Base-by-base conservation (phyloP, 305 asterid genomes). In the Solanum chacoense region DNA sequence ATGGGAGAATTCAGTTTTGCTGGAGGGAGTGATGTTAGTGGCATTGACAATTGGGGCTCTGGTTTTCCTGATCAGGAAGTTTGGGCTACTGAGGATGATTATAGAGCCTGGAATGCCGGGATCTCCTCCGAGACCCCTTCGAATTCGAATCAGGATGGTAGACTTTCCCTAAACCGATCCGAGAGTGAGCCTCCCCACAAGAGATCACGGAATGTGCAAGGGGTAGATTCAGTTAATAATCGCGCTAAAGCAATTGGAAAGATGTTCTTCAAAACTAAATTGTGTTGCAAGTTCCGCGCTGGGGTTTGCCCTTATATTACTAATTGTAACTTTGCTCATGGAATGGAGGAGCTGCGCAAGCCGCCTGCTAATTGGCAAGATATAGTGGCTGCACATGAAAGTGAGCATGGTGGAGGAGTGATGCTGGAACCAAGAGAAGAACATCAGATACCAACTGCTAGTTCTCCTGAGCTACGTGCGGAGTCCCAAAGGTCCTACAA, bases 291-390 rank as follows among this genome's bases (percentile, higher is more conserved):
- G 86, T 89, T 90, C 80, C 89, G 88, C 7, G 90, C 88, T 55
- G 91, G 91, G 45, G 85, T 88, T 11, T 90, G 91, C 84, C 91
- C 91, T 45, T 84, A 90, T 79, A 88, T 90, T 36, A 90, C 87
- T 45, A 90, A 90, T 40, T 89, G 90, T 69, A 89, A 89, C 87
- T 89, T 90, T 76, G 89, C 91, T 84, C 91, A 87, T 84, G 88
- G 88, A 13, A 85, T 84, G 1, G 88, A 90, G 73, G 91, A 89
- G 88, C 88, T 90, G 20, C 87, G 83, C 14, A 74, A 87, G 75
- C 90, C 88, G 26, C 92, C 92, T 26, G 83, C 91, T 76, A 89
- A 85, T 91, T 91, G 92, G 92, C 90, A 91, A 71, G 91, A 91
- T 50, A 91, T 63, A n/a, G 91, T 91, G 59, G 85, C 89, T 80